Evolutionary conservation across 345 rosid genomes (phyloP).

Genomic region (Sisymbrium altissimum): DNA sequence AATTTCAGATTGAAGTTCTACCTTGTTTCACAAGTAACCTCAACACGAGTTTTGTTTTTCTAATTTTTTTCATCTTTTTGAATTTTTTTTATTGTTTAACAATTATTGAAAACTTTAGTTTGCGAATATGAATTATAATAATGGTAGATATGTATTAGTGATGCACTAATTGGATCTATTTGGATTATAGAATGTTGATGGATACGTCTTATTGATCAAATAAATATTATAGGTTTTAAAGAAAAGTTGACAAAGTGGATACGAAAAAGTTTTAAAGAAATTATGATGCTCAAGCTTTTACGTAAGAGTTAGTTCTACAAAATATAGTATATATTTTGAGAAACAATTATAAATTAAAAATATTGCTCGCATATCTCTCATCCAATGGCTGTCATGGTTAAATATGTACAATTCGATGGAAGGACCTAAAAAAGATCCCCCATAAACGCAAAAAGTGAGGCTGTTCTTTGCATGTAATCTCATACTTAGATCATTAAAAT

Average conservation of each 20-base stretch:
- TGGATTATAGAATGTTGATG: conserved; percentile 1
- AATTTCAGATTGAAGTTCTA: background rate
- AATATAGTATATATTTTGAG: background rate
- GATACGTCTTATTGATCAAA: background rate
- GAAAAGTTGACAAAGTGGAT: background rate
- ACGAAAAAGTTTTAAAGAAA: background rate
- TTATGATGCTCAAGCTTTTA: conserved; percentile 7
- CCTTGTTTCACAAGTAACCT: background rate
- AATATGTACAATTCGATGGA: too few species aligned
- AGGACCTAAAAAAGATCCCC: background rate
- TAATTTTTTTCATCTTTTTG: background rate
- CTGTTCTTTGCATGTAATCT: background rate
- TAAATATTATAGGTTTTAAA: background rate
- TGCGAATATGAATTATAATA: background rate
- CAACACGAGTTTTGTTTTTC: background rate
- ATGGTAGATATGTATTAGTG: conserved; percentile 19
- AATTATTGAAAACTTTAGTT: background rate
- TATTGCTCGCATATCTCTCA: background rate
- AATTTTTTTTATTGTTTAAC: background rate
- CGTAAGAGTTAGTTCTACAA: background rate
- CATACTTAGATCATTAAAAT: background rate
- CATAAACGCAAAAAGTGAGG: background rate
- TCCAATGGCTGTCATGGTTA: too few species aligned
- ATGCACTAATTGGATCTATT: conserved; percentile 8
- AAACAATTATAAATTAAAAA: background rate